phyloP scores from a whole-genome alignment of 208 protist species.

The Trichomonas vaginalis region DNA sequence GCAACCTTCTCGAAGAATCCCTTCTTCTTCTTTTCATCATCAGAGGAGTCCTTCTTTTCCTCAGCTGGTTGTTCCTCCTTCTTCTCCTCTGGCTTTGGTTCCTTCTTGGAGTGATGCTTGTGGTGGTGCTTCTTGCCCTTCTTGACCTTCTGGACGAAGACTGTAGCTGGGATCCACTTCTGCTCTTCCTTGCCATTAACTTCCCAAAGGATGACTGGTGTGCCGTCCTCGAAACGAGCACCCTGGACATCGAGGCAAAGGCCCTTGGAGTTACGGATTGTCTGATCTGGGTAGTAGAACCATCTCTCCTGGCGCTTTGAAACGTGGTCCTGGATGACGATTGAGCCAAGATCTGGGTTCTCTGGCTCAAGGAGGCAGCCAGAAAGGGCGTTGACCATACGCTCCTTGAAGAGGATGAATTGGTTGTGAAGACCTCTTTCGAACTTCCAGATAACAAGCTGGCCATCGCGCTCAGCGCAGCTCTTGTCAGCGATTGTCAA shows the following conservation, averaged over 20 bases:
- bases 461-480: background rate
- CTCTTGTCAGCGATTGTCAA: background rate
- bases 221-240: background rate
- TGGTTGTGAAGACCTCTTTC: background rate
- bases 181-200: background rate
- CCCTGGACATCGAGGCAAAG: background rate
- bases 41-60: too few relatives aligned
- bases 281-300: background rate
- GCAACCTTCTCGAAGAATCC: too few relatives aligned
- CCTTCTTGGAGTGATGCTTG: background rate
- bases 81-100: too few relatives aligned
- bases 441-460: background rate
- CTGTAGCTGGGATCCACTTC: background rate
- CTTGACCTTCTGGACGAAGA: background rate
- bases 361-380: background rate
- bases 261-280: background rate
- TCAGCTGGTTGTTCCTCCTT: too few relatives aligned
- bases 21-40: too few relatives aligned
- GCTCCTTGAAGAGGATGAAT: background rate
- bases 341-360: background rate
- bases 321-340: background rate
- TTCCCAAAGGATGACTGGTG: background rate
- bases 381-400: background rate
- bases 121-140: background rate
- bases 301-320: background rate